Evolutionary conservation across 441 rosid species (phyloP).

Genomic region (Brassica balearica): DNA sequence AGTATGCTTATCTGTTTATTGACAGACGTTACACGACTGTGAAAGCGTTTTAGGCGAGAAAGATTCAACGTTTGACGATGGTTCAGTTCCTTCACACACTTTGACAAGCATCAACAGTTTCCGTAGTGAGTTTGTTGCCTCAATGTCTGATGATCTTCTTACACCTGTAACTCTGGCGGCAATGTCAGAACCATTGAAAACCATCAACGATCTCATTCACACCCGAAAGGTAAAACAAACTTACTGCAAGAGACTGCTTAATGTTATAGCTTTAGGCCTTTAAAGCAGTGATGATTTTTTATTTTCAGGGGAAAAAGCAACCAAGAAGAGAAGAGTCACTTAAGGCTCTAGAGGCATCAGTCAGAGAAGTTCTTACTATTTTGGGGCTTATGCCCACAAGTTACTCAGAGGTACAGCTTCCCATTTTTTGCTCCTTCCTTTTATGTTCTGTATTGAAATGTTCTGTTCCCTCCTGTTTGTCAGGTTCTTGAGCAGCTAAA

Average conservation of each 20-base stretch:
- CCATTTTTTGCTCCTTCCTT: background rate
- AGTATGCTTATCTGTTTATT: conserved; percentile 20
- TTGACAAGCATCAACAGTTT: conserved; percentile 55
- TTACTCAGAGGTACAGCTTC: conserved; percentile 69
- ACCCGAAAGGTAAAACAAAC: conserved; percentile 66
- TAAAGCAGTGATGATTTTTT: background rate
- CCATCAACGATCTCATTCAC: conserved; percentile 81
- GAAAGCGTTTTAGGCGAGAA: conserved; percentile 62
- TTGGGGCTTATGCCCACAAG: conserved; percentile 82
- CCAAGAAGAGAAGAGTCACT: conserved; percentile 70
- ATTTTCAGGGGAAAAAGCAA: conserved; percentile 84
- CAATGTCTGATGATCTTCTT: conserved; percentile 95
- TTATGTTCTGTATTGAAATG: conserved; percentile 1
- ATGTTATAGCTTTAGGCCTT: background rate
- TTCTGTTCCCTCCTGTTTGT: conserved; percentile 27
- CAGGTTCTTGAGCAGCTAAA: conserved; percentile 80
- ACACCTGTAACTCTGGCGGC: conserved; percentile 86
- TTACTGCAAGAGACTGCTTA: background rate
- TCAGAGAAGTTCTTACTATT: conserved; percentile 62
- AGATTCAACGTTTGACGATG: conserved; percentile 40
- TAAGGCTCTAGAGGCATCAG: conserved; percentile 64
- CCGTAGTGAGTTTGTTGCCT: conserved; percentile 58
- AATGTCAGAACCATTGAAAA: conserved; percentile 82
- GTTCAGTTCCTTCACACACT: conserved; percentile 62
- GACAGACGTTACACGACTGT: conserved; percentile 79